Conservation (phyloP, 345 rosid genomes). For the Isatis tinctoria region DNA sequence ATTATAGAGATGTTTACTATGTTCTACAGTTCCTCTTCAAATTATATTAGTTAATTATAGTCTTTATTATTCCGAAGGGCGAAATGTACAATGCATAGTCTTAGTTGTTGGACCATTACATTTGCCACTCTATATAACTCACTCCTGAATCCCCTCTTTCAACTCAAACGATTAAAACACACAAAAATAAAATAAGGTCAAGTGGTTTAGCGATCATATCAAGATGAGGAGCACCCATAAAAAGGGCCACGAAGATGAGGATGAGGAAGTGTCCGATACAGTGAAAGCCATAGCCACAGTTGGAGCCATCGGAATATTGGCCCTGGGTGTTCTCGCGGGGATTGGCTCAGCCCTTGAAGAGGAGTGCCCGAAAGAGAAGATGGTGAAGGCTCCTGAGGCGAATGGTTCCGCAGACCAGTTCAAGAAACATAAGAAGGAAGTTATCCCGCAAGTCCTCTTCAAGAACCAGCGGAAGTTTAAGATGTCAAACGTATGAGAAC, state of each 20-base stretch:
- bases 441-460: no score
- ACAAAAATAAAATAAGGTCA: neutral
- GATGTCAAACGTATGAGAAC: neutral
- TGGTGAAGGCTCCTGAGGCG: conserved; percentile 1
- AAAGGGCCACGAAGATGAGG: neutral
- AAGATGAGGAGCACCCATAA: neutral
- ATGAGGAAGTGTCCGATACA: neutral
- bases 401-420: neutral
- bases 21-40: neutral
- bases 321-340: neutral
- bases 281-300: neutral
- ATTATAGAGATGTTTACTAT: neutral
- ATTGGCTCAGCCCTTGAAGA: neutral
- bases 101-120: neutral
- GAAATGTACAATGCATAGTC: neutral
- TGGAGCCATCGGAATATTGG: conserved; percentile 9
- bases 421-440: no score
- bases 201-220: neutral
- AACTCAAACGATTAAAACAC: neutral
- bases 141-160: neutral
- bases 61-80: neutral
- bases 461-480: neutral
- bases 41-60: neutral
- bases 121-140: neutral
- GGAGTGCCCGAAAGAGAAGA: neutral